Conservation (phyloP, 2,329 filamentous ascomycete genomes). For the Macrophomina phaseolina region DNA sequence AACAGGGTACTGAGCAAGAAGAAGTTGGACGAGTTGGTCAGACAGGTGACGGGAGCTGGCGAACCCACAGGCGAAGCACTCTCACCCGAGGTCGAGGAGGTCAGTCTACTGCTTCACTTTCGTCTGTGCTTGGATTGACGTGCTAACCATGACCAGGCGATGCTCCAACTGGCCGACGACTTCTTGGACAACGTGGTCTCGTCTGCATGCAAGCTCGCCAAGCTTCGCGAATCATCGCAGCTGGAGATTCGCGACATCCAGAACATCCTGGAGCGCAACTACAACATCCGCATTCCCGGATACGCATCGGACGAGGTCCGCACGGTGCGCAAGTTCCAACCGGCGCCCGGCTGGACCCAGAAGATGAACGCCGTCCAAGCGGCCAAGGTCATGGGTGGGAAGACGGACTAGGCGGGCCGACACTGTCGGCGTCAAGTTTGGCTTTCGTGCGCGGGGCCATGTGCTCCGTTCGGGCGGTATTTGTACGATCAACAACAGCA, state of each 20-base stretch:
- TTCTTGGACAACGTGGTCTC: slow-evolving; percentile 93
- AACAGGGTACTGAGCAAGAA: slow-evolving; percentile 97
- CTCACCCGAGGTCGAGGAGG: slow-evolving; percentile 94
- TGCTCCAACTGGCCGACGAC: slow-evolving; percentile 87
- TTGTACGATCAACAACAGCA: background rate
- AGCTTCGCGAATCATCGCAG: slow-evolving; percentile 87
- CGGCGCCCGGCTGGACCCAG: slow-evolving; percentile 85
- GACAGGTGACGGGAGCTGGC: slow-evolving; percentile 86
- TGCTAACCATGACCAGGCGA: slow-evolving; percentile 40
- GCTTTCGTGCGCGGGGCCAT: background rate
- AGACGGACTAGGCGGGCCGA: slow-evolving; percentile 39
- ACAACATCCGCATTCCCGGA: slow-evolving; percentile 82
- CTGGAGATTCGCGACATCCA: slow-evolving; percentile 77
- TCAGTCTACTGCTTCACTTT: slow-evolving; percentile 50
- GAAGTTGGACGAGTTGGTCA: slow-evolving; percentile 92
- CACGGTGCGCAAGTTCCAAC: slow-evolving; percentile 91
- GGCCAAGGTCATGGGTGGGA: slow-evolving; percentile 72
- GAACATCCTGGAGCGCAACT: slow-evolving; percentile 64
- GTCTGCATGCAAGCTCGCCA: slow-evolving; percentile 86
- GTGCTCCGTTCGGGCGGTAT: background rate
- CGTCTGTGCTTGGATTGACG: too few relatives aligned
- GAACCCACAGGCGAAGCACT: slow-evolving; percentile 77
- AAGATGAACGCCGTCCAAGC: slow-evolving; percentile 98
- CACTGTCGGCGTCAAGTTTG: slow-evolving; percentile 12
- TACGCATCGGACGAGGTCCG: slow-evolving; percentile 94